A percentile compares a stretch with the other conserved stretches of the same genome.
These are phyloP conservation scores for Solioccasus polychromus DNA, from an alignment of 768 basidiomycete species.

Conservation along the genomic window DNA sequence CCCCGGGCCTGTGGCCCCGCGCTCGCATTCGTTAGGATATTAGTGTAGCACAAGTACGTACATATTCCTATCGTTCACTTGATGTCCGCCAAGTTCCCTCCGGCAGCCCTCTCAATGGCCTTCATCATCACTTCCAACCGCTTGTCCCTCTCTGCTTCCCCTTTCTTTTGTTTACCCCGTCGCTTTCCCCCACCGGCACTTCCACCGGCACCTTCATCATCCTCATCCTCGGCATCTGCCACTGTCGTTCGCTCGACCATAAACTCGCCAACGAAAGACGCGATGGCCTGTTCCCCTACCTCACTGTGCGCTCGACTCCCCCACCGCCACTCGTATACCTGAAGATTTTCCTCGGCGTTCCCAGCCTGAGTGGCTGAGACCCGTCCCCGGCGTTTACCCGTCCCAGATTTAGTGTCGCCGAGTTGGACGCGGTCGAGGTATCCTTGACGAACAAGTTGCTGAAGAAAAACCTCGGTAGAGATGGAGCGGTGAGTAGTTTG, in stretches of 20 bases:
- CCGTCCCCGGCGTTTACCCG: conserved; percentile 56
- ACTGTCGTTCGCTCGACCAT: conserved; percentile 43
- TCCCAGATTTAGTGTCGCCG: conserved; percentile 46
- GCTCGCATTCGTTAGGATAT: too few relatives aligned
- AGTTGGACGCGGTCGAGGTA: conserved; percentile 71
- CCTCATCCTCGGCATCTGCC: conserved; percentile 18
- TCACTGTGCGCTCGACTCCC: conserved; percentile 77
- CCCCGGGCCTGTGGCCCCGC: too few relatives aligned
- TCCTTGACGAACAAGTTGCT: conserved; percentile 60
- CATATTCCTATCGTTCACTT: conserved; percentile 15
- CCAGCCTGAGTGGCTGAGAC: conserved; percentile 38
- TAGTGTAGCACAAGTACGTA: too few relatives aligned
- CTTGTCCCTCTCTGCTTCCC: conserved; percentile 17
- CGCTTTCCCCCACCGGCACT: not conserved
- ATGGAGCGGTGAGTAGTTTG: conserved; percentile 49
- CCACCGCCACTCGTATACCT: conserved; percentile 79
- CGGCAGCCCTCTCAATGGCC: conserved; percentile 64
- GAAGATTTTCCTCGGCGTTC: conserved; percentile 10
- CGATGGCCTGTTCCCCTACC: conserved; percentile 75
- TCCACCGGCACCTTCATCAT: conserved; percentile 6
- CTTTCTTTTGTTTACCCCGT: conserved; percentile 18
- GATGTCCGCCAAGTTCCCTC: conserved; percentile 47
- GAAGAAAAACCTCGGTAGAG: conserved; percentile 65
- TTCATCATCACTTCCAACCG: conserved; percentile 41
- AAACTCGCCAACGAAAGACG: conserved; percentile 75